A percentile compares a stretch with the other conserved stretches of the same genome.
These are phyloP conservation scores for Colletotrichum sp. DNA, from an alignment of 2,329 filamentous ascomycete species.

Conservation along the genomic window DNA sequence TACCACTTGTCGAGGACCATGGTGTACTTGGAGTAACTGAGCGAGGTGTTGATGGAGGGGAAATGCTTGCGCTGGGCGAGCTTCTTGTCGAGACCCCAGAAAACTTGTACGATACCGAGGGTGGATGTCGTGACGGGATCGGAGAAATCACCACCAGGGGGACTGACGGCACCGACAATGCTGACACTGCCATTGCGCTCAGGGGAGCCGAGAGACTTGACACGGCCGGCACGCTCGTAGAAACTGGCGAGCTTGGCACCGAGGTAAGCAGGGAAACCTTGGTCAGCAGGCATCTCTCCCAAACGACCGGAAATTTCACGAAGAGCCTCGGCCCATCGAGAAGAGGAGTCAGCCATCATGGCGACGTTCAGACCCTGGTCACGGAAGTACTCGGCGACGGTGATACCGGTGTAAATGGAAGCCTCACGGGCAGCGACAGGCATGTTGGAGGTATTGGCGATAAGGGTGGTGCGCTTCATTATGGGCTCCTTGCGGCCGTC, in stretches of 20 bases:
- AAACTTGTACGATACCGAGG: conserved; percentile 96
- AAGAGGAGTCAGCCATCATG: conserved; percentile 99
- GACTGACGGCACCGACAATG: conserved; percentile 96
- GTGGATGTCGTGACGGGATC: conserved; percentile 95
- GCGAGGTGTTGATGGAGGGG: conserved; percentile 93
- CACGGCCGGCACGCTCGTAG: conserved; percentile 96
- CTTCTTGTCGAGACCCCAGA: conserved; percentile 99
- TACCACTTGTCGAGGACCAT: conserved; percentile 90
- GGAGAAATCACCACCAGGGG: conserved; percentile 98
- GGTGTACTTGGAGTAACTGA: conserved; percentile 98
- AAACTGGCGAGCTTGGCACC: conserved; percentile 97
- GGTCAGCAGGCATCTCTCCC: conserved; percentile 99
- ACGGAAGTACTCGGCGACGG: conserved; percentile 94
- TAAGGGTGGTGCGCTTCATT: conserved; percentile 99
- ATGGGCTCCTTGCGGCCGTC: conserved; percentile 96
- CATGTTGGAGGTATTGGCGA: conserved; percentile 99
- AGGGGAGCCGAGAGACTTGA: conserved; percentile 84
- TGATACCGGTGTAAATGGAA: conserved; percentile 97
- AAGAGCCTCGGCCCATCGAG: conserved; percentile 97
- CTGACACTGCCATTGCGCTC: conserved; percentile 91
- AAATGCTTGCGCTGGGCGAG: conserved; percentile 99
- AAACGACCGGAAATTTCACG: conserved; percentile 98
- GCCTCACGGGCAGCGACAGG: conserved; percentile 97
- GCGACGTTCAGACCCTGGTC: conserved; percentile 97
- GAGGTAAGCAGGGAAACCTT: conserved; percentile 98